A percentile compares a stretch with the other conserved stretches of the same genome.
These are phyloP conservation scores for Populus tremula DNA, from an alignment of 345 rosid species.

Conservation along the genomic window DNA sequence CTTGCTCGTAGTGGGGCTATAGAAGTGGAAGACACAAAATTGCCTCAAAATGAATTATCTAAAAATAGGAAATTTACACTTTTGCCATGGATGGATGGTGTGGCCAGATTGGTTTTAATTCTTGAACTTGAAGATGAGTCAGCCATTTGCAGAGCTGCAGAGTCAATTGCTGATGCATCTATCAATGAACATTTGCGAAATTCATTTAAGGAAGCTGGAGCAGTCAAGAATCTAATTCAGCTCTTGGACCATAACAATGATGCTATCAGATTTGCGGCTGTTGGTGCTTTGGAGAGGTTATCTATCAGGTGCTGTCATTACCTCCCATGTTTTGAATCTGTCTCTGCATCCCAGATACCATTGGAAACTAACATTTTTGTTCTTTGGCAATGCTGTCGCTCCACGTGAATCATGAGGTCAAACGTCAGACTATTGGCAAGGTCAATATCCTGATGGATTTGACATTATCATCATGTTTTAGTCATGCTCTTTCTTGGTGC, in stretches of 20 bases:
- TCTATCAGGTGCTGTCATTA: constrained; percentile 55
- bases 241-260: constrained; percentile 61
- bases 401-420: background rate
- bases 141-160: constrained; percentile 70
- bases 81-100: constrained; percentile 77
- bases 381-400: background rate
- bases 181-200: constrained; percentile 72
- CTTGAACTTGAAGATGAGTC: constrained; percentile 73
- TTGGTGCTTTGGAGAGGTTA: constrained; percentile 65
- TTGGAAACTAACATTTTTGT: background rate
- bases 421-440: background rate
- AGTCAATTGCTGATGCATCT: constrained; percentile 69
- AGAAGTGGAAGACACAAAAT: constrained; percentile 56
- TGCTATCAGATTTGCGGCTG: constrained; percentile 43
- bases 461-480: background rate
- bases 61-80: constrained; percentile 44
- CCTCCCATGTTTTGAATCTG: constrained; percentile 4
- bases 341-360: background rate
- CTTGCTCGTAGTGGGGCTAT: constrained; percentile 83
- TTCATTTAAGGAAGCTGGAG: constrained; percentile 88
- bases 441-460: background rate
- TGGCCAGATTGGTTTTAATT: constrained; percentile 82
- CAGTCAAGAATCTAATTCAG: constrained; percentile 61
- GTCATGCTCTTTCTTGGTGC: background rate
- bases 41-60: constrained; percentile 36